Evolutionary conservation across 192 early-diverging fungal species (phyloP), one percentile per base, ranked within the genome.

Genomic region (Linnemannia elongata): DNA sequence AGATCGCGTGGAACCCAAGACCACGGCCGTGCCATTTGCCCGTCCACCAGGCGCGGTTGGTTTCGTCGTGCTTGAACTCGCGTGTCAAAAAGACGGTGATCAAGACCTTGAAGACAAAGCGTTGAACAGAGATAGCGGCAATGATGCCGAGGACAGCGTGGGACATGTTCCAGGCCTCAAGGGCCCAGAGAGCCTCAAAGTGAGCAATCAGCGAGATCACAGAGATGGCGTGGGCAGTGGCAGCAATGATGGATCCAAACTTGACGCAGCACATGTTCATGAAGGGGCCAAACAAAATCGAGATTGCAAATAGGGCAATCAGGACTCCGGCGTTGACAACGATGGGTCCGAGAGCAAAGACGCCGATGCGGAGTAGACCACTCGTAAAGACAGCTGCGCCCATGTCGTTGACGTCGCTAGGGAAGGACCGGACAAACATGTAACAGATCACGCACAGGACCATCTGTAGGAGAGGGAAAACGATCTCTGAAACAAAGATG

Each of bases 41-140:
- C 10, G 95, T 95, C 96, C 96, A 97, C 96, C 96, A 97, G 30
- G 95, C 96, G 63, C 94, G 90, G 81, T 97, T 97, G 27, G 94
- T 91, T 88, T 94, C 94, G 85, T 96, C 95, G 84, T 95, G 93
- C 78, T 95, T 95, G 91, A 96, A 94, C 89, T 97, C 96, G 57
- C 96, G 92, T 70, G 96, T 93, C 75, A 97, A 87, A 81, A 94
- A 93, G 52, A 95, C 74, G 35, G 92, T 89, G 76, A 93, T 92
- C 74, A 96, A 74, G n/a, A 94, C 76, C 54, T 94, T 94, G 89
- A 96, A 93, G 35, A 94, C 78, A 52, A 94, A 93, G 7, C 94
- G 91, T 86, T 96, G 94, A 18, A 96, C 89, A 75, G 92, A 92
- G 69, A 93, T 89, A 15, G 92, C 90, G 41, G 92, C 90, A 71